Evolutionary conservation across 2,329 filamentous ascomycete species (phyloP), one percentile per base, ranked within the genome.

Genomic region (Nectriaceae sp.): DNA sequence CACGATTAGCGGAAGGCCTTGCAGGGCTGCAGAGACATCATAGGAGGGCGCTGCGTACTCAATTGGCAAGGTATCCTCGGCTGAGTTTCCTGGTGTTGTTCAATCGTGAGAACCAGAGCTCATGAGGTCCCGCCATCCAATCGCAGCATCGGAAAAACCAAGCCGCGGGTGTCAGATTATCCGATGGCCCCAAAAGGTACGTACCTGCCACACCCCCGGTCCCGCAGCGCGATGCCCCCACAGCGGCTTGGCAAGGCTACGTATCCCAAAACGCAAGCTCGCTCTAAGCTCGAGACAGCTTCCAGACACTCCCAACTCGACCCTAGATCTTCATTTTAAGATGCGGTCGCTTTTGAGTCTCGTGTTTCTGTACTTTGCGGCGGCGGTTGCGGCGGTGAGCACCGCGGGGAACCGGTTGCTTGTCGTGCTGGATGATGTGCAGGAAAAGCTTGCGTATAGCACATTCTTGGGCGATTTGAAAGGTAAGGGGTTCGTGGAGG

Each of bases 401-500:
- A 87, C 85, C 55, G 80, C 84, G 41, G 94, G 93, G 51, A 83
- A 82, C 70, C 83, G 90, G 66, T 73, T 97, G 70, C 78, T 99
- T 64, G 91, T 95, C 52, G 81, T 99, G 50, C 73, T 96, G 44
- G 93, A 97, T 64, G 88, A 96, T 62, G 78, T 84, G 54, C 79
- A 82, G 36, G 90, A 96, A 66, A 90, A 92, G 78, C 82, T 81
- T 60, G 81, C 82, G 59, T 99, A 96, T 72, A 89, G 88, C 49
- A 87, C 85, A 63, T 93, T 97, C 69, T 76, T 91, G 56, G 80
- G 78, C 47, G 88, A 91, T 66, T 70, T 94, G 50, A 77, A 83
- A 66, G 78, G 89, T 89, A 75, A 66, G 78, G 66, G 18, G 10
- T 18, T 24, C 18, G 22, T 20, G 16, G 4, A 19, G 21, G 33